These are phyloP conservation scores for Lactuca saligna DNA, from an alignment of 129 eudicot species.

Conservation along the genomic window DNA sequence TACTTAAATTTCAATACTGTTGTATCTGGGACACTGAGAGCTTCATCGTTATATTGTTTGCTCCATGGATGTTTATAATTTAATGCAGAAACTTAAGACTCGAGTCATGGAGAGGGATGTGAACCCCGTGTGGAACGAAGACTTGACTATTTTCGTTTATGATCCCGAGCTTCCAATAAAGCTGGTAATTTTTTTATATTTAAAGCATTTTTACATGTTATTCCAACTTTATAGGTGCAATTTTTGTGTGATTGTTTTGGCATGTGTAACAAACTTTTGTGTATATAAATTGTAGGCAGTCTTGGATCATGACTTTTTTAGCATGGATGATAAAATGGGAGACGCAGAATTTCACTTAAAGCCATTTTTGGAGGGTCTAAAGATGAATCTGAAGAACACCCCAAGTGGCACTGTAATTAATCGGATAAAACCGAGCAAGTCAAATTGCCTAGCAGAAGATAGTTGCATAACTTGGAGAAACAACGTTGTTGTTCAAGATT, in stretches of 20 bases:
- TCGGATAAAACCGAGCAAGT: conserved; percentile 45
- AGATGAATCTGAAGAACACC: conserved; percentile 34
- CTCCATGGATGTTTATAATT: conserved; percentile 4
- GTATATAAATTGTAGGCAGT: conserved; percentile 39
- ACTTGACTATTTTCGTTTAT: conserved; percentile 68
- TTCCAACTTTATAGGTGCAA: no score
- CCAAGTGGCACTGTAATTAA: conserved; percentile 50
- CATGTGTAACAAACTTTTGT: no score
- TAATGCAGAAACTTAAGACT: conserved; percentile 67
- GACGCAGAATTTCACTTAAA: conserved; percentile 53
- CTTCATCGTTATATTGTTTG: conserved; percentile 1
- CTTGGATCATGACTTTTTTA: conserved; percentile 60
- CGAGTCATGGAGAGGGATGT: conserved; percentile 68
- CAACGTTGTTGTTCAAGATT: conserved; percentile 45
- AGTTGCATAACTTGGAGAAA: conserved; percentile 48
- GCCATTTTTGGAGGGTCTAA: conserved; percentile 47
- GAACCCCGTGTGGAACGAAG: conserved; percentile 89
- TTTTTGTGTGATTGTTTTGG: no score
- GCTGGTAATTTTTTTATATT: conserved; percentile 44
- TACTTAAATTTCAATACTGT: background rate
- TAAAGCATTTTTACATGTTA: no score
- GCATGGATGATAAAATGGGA: conserved; percentile 70
- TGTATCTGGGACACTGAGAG: background rate
- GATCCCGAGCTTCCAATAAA: conserved; percentile 57
- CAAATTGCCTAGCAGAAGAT: conserved; percentile 60